Evolutionary conservation across 2,329 filamentous ascomycete species (phyloP), one percentile per base, ranked within the genome.

Genomic region (Chalaropsis ovoidea): DNA sequence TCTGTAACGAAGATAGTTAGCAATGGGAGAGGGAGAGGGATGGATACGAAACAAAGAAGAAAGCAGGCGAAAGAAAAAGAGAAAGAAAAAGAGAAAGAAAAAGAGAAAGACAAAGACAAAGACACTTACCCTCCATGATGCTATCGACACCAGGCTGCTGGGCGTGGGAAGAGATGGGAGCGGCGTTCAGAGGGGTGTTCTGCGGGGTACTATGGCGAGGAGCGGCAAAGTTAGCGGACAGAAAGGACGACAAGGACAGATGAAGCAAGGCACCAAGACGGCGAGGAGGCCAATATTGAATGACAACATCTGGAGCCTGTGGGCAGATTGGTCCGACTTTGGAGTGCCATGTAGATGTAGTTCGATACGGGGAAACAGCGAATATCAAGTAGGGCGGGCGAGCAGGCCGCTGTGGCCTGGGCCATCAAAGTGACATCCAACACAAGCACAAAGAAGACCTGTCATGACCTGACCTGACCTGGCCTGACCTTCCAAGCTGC

Each of bases 161-260:
- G 71, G 95, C 94, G 78, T 94, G 93, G 69, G 93, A 97, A 64
- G 92, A 95, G 78, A 99, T 97, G 70, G 94, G 94, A 71, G 95
- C 94, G 80, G 93, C 92, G 79, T 86, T 91, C 71, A 90, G 88
- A 71, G 94, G 94, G 66, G 94, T 99, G 81, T 99, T 99, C 80
- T 99, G 94, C 74, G 94, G 94, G 74, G 94, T 99, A 73, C 94
- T 97, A 77, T 62, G 24, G 39, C 13, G 42, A 22, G 13, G 42
- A 22, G 13, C n/a, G 13, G 27, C 19, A 43, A 52, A 27, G 65
- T 41, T 67, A 67, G 63, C 61, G 60, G 31, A 69, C 52, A 66
- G 31, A 31, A 31, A 31, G 2, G 31, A 31, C 31, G 31, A 31
- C 31, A 31, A 31, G 31, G 31, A 31, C 31, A 31, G 31, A 31